These are phyloP conservation scores for Hirschioporus abietinus DNA, from an alignment of 768 basidiomycete species.

Conservation along the genomic window DNA sequence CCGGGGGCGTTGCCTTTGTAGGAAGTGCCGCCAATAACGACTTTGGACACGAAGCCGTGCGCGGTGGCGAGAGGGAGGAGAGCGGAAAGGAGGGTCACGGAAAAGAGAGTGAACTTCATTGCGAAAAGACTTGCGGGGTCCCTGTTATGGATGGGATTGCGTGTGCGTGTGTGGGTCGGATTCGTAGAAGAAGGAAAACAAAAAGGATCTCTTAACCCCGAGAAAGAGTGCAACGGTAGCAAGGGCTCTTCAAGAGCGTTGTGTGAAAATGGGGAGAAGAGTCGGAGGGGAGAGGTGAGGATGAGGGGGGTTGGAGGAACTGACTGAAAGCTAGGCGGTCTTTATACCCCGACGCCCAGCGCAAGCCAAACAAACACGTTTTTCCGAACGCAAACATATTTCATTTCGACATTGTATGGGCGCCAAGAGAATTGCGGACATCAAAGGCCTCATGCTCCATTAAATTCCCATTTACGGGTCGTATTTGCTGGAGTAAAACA, in stretches of 20 bases:
- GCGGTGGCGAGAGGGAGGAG: constrained; percentile 12
- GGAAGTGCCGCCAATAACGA: constrained; percentile 23
- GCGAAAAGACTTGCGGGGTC: constrained; percentile 8
- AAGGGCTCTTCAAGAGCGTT: not conserved
- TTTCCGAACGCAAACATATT: constrained; percentile 1
- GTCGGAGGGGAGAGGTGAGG: not conserved
- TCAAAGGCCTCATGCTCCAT: not conserved
- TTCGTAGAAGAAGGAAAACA: not conserved
- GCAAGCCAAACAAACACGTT: not conserved
- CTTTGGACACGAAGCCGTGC: constrained; percentile 26
- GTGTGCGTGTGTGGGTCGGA: not conserved
- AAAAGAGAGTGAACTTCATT: constrained; percentile 12
- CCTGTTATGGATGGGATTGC: not conserved
- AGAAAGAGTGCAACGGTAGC: not conserved
- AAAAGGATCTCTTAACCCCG: not conserved
- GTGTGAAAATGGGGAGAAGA: not conserved
- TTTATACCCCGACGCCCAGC: not conserved
- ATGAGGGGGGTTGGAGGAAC: not conserved
- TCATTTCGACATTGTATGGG: not conserved
- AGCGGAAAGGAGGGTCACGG: constrained; percentile 10
- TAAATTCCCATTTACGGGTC: not conserved
- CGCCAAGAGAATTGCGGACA: not conserved
- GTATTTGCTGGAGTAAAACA: not conserved
- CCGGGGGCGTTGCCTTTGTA: constrained; percentile 22
- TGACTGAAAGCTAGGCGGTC: not conserved